Base-by-base conservation (phyloP, 148 eudicot species). In the Vaccinium darrowii region DNA sequence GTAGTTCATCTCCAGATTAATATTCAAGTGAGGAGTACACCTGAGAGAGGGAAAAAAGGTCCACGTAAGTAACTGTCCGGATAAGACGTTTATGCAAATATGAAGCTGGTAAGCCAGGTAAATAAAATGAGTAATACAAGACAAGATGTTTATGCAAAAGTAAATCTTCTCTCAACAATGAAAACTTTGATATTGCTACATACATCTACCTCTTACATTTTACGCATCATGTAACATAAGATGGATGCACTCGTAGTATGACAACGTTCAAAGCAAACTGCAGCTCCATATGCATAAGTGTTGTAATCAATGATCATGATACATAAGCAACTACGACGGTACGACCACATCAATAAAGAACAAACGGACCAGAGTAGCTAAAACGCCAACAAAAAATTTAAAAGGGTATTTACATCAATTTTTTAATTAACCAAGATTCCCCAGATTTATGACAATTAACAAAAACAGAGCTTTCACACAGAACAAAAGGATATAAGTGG, bases 1-100 rank as follows among this genome's bases (percentile, higher is more conserved):
- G 82, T 96, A 96, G 90, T 96, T 96, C 98, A 96, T 96, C 53
- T 94, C 94, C 84, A 96, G 98, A 87, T 96, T 96, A 85, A 96
- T 91, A 79, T 96, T 96, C 88, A 94, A 88, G 90, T 96, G 98
- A 87, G 92, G 98, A 86, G 98, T 93, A 78, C 93, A 81, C 36
- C 92, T 91, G 89, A 21, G 81, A 15, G 16, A 57, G 3, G 36
- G 36, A 39, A 23, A 77, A 25, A 71, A 72, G 21, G 14, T 23
- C 71, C 43, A 82, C 2, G 3, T 27, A 52, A 78, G 53, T 78
- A 71, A 71, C n/a, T 52, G 43, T 67, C 76, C 7, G 8, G 16
- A 50, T 67, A 67, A 50, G 11, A 65, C 21, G 5, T 36, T 63
- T 30, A 65, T 3, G 27, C 43, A 23, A 71, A 51, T 33, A 65